Evolutionary conservation across 495 filamentous ascomycete species (phyloP).

Genomic region (Jackrogersella minutella): DNA sequence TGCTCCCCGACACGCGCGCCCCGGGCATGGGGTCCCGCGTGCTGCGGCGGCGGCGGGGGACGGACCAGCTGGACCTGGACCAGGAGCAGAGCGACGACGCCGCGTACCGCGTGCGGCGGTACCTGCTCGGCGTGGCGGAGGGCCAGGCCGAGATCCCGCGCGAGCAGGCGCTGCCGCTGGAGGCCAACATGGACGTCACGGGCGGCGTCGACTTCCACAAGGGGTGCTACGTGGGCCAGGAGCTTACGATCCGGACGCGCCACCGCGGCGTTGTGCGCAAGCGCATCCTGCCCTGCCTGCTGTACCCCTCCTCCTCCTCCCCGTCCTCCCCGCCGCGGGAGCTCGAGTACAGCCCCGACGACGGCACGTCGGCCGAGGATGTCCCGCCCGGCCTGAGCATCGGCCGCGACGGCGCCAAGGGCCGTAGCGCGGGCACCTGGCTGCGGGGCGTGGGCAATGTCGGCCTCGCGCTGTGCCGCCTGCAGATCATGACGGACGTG

Average conservation of each 20-base stretch:
- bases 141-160: slow-evolving; percentile 78
- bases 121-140: slow-evolving; percentile 82
- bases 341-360: slow-evolving; percentile 56
- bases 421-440: slow-evolving; percentile 79
- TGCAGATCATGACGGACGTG: slow-evolving; percentile 89
- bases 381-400: slow-evolving; percentile 53
- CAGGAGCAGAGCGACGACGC: slow-evolving; percentile 42
- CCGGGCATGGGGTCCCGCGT: slow-evolving; percentile 72
- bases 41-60: slow-evolving; percentile 51
- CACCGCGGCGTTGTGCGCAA: slow-evolving; percentile 94
- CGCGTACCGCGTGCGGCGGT: slow-evolving; percentile 73
- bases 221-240: slow-evolving; percentile 96
- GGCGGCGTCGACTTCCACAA: slow-evolving; percentile 89
- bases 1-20: slow-evolving; percentile 68
- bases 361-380: slow-evolving; percentile 21
- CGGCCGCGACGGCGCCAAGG: slow-evolving; percentile 56
- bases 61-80: slow-evolving; percentile 39
- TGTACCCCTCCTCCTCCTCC: slow-evolving; percentile 60
- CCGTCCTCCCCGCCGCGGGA: slow-evolving; percentile 44
- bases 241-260: slow-evolving; percentile 91
- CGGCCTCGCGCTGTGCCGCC: slow-evolving; percentile 83
- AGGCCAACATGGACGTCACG: slow-evolving; percentile 85
- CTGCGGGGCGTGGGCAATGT: slow-evolving; percentile 80
- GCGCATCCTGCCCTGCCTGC: slow-evolving; percentile 80
- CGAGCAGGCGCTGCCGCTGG: slow-evolving; percentile 76